Conservation (phyloP, 345 rosid species). For the Ailanthus altissimus region DNA sequence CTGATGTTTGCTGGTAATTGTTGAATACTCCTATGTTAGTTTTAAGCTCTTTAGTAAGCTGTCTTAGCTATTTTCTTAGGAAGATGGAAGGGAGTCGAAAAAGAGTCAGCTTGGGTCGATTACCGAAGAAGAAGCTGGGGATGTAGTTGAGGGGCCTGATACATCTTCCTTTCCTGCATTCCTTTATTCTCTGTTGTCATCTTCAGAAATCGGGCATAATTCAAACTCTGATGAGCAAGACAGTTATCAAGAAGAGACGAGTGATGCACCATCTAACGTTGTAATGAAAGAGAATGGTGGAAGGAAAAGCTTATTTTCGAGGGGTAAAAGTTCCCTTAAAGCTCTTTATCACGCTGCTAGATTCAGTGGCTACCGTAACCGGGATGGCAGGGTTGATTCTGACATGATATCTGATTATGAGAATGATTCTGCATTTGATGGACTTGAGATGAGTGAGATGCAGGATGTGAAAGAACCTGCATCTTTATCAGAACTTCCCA, state of each 20-base stretch:
- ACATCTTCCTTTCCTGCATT: conserved; percentile 94
- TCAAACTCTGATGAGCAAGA: conserved; percentile 39
- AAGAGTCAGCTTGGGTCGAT: conserved; percentile 48
- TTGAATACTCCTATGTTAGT: background rate
- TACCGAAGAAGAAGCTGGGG: conserved; percentile 45
- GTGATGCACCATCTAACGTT: conserved; percentile 39
- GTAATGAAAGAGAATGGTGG: conserved; percentile 53
- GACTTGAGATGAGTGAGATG: conserved; percentile 58
- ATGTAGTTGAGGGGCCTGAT: conserved; percentile 71
- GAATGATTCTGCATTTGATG: conserved; percentile 42
- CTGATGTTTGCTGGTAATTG: background rate
- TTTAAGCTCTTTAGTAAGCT: background rate
- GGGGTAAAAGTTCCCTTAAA: conserved; percentile 71
- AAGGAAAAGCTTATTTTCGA: conserved; percentile 66
- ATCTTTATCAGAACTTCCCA: conserved; percentile 46
- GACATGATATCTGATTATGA: conserved; percentile 40
- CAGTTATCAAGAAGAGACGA: conserved; percentile 41
- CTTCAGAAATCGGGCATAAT: conserved; percentile 52
- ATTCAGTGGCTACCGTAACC: conserved; percentile 46
- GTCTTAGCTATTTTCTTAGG: conserved; percentile 36
- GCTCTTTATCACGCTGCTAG: conserved; percentile 58
- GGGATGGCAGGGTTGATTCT: conserved; percentile 48
- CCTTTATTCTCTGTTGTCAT: conserved; percentile 75
- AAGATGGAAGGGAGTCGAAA: conserved; percentile 46
- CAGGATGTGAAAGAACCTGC: conserved; percentile 40